phyloP scores from a whole-genome alignment of 495 filamentous ascomycete genomes.

The Annulohypoxylon maeteangense region DNA sequence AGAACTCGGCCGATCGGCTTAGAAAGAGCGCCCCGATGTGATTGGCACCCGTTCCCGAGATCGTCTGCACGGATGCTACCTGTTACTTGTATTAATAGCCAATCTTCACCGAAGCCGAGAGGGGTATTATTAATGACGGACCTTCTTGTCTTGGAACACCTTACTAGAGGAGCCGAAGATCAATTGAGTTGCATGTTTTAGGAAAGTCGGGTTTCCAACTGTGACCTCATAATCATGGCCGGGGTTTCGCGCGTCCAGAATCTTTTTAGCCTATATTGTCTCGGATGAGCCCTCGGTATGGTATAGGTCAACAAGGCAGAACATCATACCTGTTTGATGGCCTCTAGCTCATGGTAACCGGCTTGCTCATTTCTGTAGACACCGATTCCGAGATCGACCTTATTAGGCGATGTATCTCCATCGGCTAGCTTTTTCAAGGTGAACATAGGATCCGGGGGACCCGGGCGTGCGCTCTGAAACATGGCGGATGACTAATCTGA shows the following conservation, averaged over 20 bases:
- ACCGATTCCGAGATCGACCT: neutral
- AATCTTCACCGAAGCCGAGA: neutral
- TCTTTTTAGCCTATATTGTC: neutral
- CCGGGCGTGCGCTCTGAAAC: neutral
- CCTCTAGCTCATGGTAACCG: neutral
- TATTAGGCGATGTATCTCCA: neutral
- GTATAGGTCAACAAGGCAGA: neutral
- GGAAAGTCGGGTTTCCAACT: neutral
- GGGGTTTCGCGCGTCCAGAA: neutral
- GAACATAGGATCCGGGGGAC: neutral
- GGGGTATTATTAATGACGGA: neutral
- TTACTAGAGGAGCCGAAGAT: neutral
- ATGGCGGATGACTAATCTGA: neutral
- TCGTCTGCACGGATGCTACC: neutral
- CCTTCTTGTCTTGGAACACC: neutral
- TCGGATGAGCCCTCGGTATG: neutral
- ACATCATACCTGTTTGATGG: neutral
- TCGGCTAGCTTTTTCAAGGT: neutral
- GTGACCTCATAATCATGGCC: neutral
- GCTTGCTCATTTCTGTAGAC: neutral
- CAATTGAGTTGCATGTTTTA: neutral
- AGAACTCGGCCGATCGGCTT: neutral
- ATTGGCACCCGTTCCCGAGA: neutral
- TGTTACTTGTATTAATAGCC: neutral
- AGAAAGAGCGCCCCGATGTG: neutral